Percentiles rank a stretch among this genome's conserved stretches.
These are phyloP conservation scores for Suaeda aralocaspica DNA, from an alignment of 148 eudicot species.

Conservation along the genomic window DNA sequence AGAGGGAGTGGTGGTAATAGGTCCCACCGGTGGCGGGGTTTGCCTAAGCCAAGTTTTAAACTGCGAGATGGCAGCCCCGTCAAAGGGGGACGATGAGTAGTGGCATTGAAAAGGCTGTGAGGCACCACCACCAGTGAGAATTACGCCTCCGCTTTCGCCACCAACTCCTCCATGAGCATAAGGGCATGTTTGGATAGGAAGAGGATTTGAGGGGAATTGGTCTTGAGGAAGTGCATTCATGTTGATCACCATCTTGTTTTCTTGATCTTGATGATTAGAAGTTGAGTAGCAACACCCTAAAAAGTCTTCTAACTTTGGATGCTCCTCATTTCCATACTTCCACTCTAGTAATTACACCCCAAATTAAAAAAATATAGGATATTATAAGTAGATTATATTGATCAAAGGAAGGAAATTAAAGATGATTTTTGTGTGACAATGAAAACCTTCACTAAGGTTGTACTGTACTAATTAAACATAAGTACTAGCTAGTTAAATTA, in stretches of 20 bases:
- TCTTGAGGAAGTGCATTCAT: constrained; percentile 23
- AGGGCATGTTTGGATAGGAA: constrained; percentile 29
- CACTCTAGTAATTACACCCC: constrained; percentile 16
- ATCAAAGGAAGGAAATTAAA: too few relatives aligned
- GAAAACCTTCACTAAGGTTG: too few relatives aligned
- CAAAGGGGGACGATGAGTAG: constrained; percentile 22
- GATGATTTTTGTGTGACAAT: too few relatives aligned
- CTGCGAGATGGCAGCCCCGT: constrained; percentile 28
- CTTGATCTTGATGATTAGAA: constrained; percentile 13
- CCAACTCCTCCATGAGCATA: neutral
- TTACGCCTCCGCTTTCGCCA: neutral
- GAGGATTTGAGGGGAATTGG: constrained; percentile 3
- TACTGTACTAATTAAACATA: too few relatives aligned
- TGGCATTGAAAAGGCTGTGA: neutral
- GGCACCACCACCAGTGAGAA: neutral
- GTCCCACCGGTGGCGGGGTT: constrained; percentile 18
- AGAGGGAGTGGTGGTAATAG: neutral
- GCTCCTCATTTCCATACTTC: constrained; percentile 23
- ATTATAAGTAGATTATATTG: too few relatives aligned
- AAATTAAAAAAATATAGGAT: too few relatives aligned
- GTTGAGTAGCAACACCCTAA: constrained; percentile 27
- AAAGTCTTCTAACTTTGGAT: constrained; percentile 34
- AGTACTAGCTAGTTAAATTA: too few relatives aligned
- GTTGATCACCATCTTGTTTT: constrained; percentile 25
- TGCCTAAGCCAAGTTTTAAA: constrained; percentile 53